Conservation (phyloP, 768 basidiomycete species). For the Boletus sp. region DNA sequence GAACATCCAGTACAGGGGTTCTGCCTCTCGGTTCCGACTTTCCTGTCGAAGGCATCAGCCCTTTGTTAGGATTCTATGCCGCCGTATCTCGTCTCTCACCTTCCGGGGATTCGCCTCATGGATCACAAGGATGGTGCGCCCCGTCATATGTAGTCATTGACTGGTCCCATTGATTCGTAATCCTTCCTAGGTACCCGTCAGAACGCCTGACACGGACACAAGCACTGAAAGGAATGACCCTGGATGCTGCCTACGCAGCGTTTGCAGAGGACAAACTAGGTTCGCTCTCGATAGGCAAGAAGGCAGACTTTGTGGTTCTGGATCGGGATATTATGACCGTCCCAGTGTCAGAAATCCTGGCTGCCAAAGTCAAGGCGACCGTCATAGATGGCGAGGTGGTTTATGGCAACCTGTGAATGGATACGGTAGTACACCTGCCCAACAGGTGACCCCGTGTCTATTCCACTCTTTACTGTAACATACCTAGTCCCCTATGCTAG, state of each 20-base stretch:
- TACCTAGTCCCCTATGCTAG: not conserved
- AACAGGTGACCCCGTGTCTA: too few species aligned
- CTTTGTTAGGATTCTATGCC: conserved; percentile 87
- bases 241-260: conserved; percentile 85
- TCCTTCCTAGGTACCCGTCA: conserved; percentile 60
- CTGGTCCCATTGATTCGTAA: not conserved
- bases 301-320: conserved; percentile 85
- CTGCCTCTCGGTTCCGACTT: conserved; percentile 92
- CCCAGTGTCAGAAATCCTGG: conserved; percentile 57
- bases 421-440: not conserved
- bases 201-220: conserved; percentile 78
- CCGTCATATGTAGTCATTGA: not conserved
- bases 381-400: conserved; percentile 70
- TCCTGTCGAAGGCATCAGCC: conserved; percentile 89
- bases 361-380: conserved; percentile 66
- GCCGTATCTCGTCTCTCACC: conserved; percentile 72
- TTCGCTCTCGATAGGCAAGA: conserved; percentile 71
- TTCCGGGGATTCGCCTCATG: conserved; percentile 80
- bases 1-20: conserved; percentile 49
- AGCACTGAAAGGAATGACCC: conserved; percentile 88
- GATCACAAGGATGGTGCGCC: conserved; percentile 74
- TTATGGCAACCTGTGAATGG: conserved; percentile 46
- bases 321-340: conserved; percentile 78
- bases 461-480: not conserved
- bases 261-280: conserved; percentile 74